phyloP scores from a whole-genome alignment of 345 rosid genomes.

The Rhodamnia argentea region DNA sequence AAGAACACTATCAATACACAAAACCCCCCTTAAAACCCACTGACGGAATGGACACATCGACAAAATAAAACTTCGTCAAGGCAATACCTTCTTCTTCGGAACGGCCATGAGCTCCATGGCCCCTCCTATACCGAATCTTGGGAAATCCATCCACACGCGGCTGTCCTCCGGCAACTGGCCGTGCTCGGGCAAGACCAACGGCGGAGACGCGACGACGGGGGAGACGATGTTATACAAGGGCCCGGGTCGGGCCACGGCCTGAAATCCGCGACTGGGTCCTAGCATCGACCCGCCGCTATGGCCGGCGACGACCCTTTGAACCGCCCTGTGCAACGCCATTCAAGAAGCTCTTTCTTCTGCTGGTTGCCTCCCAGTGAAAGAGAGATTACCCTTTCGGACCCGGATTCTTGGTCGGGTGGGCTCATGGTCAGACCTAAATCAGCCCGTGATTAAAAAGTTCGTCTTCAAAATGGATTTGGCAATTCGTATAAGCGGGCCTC shows the following conservation, averaged over 20 bases:
- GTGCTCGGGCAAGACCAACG: slow-evolving; percentile 28
- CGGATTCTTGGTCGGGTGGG: neutral
- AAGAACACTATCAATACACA: neutral
- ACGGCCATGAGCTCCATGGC: slow-evolving; percentile 93
- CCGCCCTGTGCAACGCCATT: slow-evolving; percentile 50
- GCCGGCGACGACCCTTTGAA: slow-evolving; percentile 24
- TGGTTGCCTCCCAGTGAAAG: neutral
- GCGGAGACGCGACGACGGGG: neutral
- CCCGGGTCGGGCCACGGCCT: slow-evolving; percentile 33
- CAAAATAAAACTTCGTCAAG: neutral
- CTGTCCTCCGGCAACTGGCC: slow-evolving; percentile 20
- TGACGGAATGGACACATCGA: neutral
- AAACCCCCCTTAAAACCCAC: neutral
- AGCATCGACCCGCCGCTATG: neutral
- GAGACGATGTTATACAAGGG: neutral
- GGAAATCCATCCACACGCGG: slow-evolving; percentile 22
- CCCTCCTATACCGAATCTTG: slow-evolving; percentile 35
- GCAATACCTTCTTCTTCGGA: slow-evolving; percentile 64
- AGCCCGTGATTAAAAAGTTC: neutral
- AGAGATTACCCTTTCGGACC: neutral
- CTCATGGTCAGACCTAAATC: neutral
- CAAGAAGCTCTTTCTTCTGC: neutral
- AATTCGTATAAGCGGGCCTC: too few relatives aligned
- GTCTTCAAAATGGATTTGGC: too few relatives aligned
- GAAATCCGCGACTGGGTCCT: slow-evolving; percentile 22